Percentiles rank a stretch among this genome's conserved stretches.
Conservation (phyloP, 768 basidiomycete species). For the Pseudohyphozyma bogoriensis region DNA sequence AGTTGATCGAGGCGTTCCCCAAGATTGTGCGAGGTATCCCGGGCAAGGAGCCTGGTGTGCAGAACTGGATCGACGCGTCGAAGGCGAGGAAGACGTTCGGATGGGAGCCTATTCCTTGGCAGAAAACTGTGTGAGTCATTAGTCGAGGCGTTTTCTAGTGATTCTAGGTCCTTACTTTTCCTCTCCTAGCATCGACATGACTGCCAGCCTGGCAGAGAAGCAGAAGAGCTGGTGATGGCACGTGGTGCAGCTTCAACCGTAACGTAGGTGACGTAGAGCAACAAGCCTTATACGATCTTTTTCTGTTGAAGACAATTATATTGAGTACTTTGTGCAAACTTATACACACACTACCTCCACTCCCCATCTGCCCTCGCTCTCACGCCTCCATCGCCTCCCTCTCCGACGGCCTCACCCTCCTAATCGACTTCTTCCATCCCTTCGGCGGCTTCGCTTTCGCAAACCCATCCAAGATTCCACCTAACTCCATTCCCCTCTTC, state of each 20-base stretch:
- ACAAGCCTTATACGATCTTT: neutral
- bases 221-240: neutral
- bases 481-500: neutral
- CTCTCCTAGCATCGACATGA: neutral
- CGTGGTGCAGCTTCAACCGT: neutral
- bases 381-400: neutral
- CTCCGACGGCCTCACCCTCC: neutral
- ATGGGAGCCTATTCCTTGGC: conserved; percentile 9
- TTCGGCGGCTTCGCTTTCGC: neutral
- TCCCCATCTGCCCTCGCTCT: neutral
- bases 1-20: conserved; percentile 10
- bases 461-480: neutral
- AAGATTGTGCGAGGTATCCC: conserved; percentile 6
- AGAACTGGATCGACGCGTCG: conserved; percentile 17
- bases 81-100: conserved; percentile 11
- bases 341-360: neutral
- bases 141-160: neutral
- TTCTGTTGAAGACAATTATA: neutral
- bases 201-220: conserved; percentile 1
- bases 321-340: neutral
- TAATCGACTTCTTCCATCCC: neutral
- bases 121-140: conserved; percentile 15
- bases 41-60: conserved; percentile 4
- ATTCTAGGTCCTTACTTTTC: neutral
- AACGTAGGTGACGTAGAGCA: neutral